Evolutionary conservation across 1,284 basidiomycete genomes (phyloP), one percentile per base, ranked within the genome.

Genomic region (Meripilus lineatus): DNA sequence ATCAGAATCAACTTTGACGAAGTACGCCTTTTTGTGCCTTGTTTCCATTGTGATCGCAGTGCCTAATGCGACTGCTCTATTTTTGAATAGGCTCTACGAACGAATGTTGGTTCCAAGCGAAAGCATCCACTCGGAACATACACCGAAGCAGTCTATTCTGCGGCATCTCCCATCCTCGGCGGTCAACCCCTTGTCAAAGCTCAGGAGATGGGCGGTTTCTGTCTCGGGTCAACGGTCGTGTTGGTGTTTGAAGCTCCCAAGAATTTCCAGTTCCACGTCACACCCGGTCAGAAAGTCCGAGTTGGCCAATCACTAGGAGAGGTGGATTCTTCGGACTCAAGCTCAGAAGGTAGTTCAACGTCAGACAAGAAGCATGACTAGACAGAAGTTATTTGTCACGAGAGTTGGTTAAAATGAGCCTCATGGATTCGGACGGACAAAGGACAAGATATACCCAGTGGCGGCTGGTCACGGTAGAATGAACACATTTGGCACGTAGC

Each of bases 141-240:
- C 67, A 82, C 81, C 7, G 95, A 99, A 67, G 95, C 94, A 0
- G 84, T 89, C 18, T 97, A 97, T 65, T 78, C 81, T 2, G 77
- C 76, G 5, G 93, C 92, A 0, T 91, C 87, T 1, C 68, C 80
- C 0, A 66, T 98, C 23, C 73, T 99, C 26, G 78, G 84, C 33
- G 96, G 95, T 0, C 93, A 98, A 62, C 94, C 94, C 3, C 72
- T 98, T 34, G 71, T 70, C 0, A 74, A 85, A 2, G 94, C 91
- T 1, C 89, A 97, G 60, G 94, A 99, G 70, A 93, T 98, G 89
- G 95, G 95, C 38, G 94, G 93, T 0, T 99, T 99, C 71, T 85
- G 84, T 57, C 74, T 99, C 2, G 96, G 95, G 1, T 92, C 88
- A 62, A 99, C 95, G 3, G 88, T 99, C 57, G 95, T 99, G 17